These are phyloP conservation scores for Colletotrichum truncatum DNA, from an alignment of 2,329 filamentous ascomycete species.

Conservation along the genomic window DNA sequence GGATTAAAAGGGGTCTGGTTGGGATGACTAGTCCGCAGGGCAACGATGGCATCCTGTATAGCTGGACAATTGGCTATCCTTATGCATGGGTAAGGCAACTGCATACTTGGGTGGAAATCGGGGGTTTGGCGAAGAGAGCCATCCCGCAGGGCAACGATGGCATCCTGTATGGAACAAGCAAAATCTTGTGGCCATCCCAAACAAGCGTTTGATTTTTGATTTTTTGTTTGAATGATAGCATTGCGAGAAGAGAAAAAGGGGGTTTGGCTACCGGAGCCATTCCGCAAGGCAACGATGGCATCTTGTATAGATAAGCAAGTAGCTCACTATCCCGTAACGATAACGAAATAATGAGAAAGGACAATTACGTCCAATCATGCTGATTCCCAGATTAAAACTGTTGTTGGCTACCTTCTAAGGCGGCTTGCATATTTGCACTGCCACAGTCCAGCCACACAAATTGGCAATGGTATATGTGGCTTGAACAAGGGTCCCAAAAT, in stretches of 20 bases:
- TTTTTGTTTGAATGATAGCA: background rate
- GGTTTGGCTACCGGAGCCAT: constrained; percentile 22
- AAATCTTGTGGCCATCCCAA: constrained; percentile 14
- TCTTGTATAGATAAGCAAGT: constrained; percentile 27
- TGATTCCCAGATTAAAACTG: too few species aligned
- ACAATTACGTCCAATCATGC: background rate
- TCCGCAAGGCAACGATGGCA: constrained; percentile 33
- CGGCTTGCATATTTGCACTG: background rate
- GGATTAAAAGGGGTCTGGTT: constrained; percentile 32
- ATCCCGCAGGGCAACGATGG: constrained; percentile 32
- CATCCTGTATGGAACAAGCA: constrained; percentile 28
- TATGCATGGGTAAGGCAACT: background rate
- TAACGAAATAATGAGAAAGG: constrained; percentile 4
- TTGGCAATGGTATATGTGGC: constrained; percentile 1
- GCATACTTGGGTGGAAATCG: background rate
- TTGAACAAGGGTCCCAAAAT: background rate
- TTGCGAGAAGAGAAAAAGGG: constrained; percentile 1
- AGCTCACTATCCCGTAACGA: constrained; percentile 17
- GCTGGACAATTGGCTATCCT: constrained; percentile 3
- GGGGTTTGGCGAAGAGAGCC: constrained; percentile 29
- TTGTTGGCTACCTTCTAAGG: too few species aligned
- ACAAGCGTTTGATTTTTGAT: constrained; percentile 10
- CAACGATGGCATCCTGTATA: constrained; percentile 40
- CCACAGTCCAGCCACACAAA: constrained; percentile 1
- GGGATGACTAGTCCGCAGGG: constrained; percentile 34